Base-by-base conservation (phyloP, 2,329 filamentous ascomycete genomes). In the Penicillium expansum region DNA sequence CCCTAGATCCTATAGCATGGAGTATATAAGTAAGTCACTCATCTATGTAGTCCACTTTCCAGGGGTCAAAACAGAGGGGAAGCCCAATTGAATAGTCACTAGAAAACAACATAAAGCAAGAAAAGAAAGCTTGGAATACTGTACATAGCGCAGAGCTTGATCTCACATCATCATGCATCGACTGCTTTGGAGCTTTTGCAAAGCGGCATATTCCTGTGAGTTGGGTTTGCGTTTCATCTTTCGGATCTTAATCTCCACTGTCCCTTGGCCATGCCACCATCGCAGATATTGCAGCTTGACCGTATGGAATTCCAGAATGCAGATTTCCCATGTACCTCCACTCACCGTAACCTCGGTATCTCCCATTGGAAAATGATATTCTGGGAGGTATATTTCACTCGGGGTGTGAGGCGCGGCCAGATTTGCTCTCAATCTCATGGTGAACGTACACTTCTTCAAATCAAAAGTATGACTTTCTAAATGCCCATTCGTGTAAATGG, bases 191-290 rank as follows among this genome's bases (percentile, higher is more conserved):
- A 14, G 42, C 9, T 44, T 30, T 44, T 14, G n/a, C n/a, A 30
- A n/a, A 30, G 27, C 7, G 7, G 2, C 27, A 20, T 30, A 10
- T 20, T 44, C 42, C 27, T 4, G 27, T 30, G n/a, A 13, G 0
- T 1, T 30, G n/a, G 11, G 4, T 14, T 14, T 14, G 11, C 11
- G 2, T 44, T 44, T 44, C 7, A 0, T 44, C 14, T 7, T 30
- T n/a, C 7, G 5, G 11, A 97, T 81, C 60, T 83, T 89, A 52
- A 97, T 80, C 43, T 79, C 86, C 75, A 97, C 93, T 63, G 92
- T 85, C 1, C 93, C 94, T 54, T 88, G 87, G 0, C 85, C 85
- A 75, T 99, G 92, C 92, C 93, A 97, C 95, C 94, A 99, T 66
- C 85, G 85, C 61, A 99, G 76, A 62, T 84, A 83, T 77, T 97